Percentiles rank a stretch among this genome's conserved stretches.
Conservation (phyloP, 768 basidiomycete species). For the Ramaria sp. region DNA sequence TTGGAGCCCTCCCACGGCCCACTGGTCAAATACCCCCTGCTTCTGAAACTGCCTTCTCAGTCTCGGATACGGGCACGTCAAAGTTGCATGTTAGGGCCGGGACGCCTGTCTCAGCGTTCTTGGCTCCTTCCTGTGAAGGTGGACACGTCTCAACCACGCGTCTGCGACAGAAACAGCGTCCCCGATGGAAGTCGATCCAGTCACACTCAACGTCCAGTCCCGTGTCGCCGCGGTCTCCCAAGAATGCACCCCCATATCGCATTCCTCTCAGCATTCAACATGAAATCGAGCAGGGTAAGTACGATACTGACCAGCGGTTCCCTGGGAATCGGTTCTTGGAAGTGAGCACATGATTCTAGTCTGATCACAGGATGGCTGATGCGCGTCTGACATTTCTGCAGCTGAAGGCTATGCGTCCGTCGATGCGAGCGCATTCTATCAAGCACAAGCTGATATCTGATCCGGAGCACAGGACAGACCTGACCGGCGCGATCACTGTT, state of each 20-base stretch:
- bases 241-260: not conserved
- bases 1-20: not conserved
- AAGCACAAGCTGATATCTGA: constrained; percentile 6
- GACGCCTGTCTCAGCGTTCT: not conserved
- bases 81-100: not conserved
- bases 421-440: constrained; percentile 4
- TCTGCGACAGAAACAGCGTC: not conserved
- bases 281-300: constrained; percentile 5
- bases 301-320: not conserved
- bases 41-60: not conserved
- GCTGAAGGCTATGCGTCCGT: constrained; percentile 8
- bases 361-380: not conserved
- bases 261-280: not conserved
- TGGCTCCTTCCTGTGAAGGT: not conserved
- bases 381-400: not conserved
- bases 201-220: not conserved
- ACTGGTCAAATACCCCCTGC: not conserved
- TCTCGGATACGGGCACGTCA: not conserved
- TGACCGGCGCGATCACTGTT: constrained; percentile 63
- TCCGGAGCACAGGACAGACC: constrained; percentile 6
- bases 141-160: not conserved
- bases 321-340: constrained; percentile 7
- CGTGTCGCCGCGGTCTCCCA: not conserved
- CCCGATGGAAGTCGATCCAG: not conserved
- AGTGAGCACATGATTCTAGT: not conserved